Percentiles rank a stretch among this genome's conserved stretches.
These are phyloP conservation scores for Clavaria fumosa DNA, from an alignment of 768 basidiomycete species.

Conservation along the genomic window DNA sequence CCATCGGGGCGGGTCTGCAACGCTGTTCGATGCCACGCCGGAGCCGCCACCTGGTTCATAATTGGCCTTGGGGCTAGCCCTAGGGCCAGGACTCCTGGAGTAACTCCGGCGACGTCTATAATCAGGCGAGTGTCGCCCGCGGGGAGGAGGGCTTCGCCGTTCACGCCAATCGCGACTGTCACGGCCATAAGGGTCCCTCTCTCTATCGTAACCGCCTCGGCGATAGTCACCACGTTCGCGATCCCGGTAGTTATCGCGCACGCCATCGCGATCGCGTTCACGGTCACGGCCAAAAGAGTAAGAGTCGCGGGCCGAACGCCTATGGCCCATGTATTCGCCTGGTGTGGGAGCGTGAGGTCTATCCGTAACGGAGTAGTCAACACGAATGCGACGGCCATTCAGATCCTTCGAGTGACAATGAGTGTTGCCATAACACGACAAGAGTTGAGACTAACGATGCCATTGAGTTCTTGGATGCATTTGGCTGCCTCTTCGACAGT, in stretches of 20 bases:
- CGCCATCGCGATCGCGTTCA: constrained; percentile 25
- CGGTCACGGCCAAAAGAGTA: constrained; percentile 20
- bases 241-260: constrained; percentile 35
- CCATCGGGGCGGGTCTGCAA: constrained; percentile 39
- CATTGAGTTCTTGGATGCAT: constrained; percentile 85
- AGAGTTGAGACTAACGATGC: constrained; percentile 44
- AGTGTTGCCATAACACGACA: constrained; percentile 5
- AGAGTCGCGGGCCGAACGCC: constrained; percentile 34
- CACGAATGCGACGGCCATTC: constrained; percentile 90
- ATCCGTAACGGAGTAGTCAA: constrained; percentile 91
- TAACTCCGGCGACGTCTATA: constrained; percentile 63
- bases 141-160: constrained; percentile 58
- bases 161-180: constrained; percentile 69
- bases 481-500: constrained; percentile 74
- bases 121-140: constrained; percentile 63
- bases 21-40: constrained; percentile 22
- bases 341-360: constrained; percentile 93
- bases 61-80: no score
- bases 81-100: constrained; percentile 67
- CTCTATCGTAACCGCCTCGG: constrained; percentile 35
- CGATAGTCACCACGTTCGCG: constrained; percentile 22
- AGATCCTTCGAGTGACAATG: constrained; percentile 46
- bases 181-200: constrained; percentile 51
- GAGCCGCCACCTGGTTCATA: no score
- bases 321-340: constrained; percentile 94